Base-by-base conservation (phyloP, 2,329 filamentous ascomycete genomes). In the Fusarium cyanostomum region DNA sequence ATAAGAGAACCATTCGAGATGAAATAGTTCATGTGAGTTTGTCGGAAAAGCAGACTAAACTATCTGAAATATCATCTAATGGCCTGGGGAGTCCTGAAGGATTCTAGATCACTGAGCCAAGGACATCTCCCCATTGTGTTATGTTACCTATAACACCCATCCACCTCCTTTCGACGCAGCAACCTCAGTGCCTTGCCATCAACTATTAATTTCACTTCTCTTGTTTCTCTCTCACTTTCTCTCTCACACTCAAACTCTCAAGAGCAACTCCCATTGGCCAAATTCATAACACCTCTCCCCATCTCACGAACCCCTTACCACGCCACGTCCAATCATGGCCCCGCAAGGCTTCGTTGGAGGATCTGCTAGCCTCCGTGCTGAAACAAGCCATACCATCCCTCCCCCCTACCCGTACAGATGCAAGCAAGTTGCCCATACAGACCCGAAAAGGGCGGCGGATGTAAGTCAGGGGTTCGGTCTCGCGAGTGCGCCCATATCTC, bases 321-420 rank as follows among this genome's bases (percentile, higher is more conserved):
- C 16, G 49, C 26, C 31, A 37, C 30, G 50, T 7, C 68, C 68
- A 71, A 71, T 71, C 62, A 65, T 11, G 12, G 37, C 24, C 27
- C 56, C n/a, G 52, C 48, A 59, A 35, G 26, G 42, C 41, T 53
- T 55, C 49, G 56, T 62, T 37, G 52, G 67, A 67, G 67, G 51
- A 67, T 62, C 56, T 71, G 38, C 66, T 68, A 71, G 64, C 51
- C 52, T 59, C 52, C 41, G 43, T 58, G 53, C 59, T 71, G 69
- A 71, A 71, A 71, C 69, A 67, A 69, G 65, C 69, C 65, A 66
- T 71, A 61, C 57, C 55, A 34, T 56, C 31, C 18, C 43, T 44
- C 43, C 64, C 66, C 68, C 64, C 52, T 68, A 62, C 56, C 39
- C 54, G 56, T 66, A 68, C 59, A 64, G 57, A 59, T 56, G 49